Evolutionary conservation across 192 early-diverging fungal species (phyloP).

Genomic region (Haplosporangium gracile): DNA sequence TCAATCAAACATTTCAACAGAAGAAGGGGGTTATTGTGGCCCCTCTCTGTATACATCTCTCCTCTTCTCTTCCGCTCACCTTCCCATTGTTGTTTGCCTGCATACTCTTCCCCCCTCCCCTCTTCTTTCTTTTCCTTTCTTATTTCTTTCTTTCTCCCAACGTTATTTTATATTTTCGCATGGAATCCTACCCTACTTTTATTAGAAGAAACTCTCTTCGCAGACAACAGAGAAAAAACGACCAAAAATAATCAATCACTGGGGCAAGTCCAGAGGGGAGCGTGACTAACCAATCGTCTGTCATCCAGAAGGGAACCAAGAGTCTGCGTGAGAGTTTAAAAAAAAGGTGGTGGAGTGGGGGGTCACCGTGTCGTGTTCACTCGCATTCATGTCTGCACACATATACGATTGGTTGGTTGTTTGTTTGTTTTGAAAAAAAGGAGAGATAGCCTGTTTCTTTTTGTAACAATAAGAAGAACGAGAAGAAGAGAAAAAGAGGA

Average conservation of each 20-base stretch:
- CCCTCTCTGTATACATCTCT: not conserved
- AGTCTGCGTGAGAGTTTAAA: no score
- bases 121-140: not conserved
- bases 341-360: no score
- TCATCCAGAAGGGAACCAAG: not conserved
- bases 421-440: no score
- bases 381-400: no score
- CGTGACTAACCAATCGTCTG: not conserved
- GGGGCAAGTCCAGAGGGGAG: not conserved
- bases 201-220: slow-evolving; percentile 3
- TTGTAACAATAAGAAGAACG: no score
- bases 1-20: not conserved
- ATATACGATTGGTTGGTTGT: no score
- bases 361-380: no score
- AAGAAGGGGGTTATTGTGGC: not conserved
- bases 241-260: not conserved
- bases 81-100: not conserved
- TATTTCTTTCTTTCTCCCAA: slow-evolving; percentile 4
- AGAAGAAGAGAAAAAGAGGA: no score
- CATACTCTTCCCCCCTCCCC: not conserved
- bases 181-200: not conserved
- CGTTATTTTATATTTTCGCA: slow-evolving; percentile 11
- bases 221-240: not conserved
- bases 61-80: not conserved
- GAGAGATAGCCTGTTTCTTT: no score